Evolutionary conservation across 2,329 filamentous ascomycete species (phyloP).

Genomic region (Microascus cirrosus): DNA sequence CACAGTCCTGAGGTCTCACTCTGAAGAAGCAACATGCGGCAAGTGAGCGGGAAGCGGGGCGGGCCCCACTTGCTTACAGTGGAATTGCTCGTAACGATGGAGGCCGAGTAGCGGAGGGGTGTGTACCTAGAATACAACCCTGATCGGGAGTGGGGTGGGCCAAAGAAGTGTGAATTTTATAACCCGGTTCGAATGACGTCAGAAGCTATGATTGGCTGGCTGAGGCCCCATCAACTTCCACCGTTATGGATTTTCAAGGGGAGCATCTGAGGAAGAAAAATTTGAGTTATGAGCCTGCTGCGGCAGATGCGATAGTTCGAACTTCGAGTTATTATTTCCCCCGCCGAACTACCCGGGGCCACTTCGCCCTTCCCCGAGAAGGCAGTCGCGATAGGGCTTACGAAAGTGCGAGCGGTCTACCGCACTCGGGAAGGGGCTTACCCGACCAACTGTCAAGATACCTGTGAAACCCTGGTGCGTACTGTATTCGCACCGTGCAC

Average conservation of each 20-base stretch:
- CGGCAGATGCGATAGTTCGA: not conserved
- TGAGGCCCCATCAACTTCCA: not conserved
- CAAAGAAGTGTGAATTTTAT: not conserved
- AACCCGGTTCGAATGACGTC: not conserved
- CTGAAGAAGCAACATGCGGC: not conserved
- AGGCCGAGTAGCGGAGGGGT: not conserved
- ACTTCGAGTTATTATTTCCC: too few relatives aligned
- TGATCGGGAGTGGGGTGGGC: not conserved
- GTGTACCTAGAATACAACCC: not conserved
- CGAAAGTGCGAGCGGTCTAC: not conserved
- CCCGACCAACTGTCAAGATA: not conserved
- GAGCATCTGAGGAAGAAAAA: not conserved
- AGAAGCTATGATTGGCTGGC: not conserved
- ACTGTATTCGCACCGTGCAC: not conserved
- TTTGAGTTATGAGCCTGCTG: not conserved
- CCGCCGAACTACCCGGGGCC: too few relatives aligned
- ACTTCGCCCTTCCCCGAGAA: not conserved
- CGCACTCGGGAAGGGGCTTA: not conserved
- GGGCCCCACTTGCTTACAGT: not conserved
- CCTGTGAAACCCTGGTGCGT: not conserved
- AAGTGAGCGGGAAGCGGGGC: not conserved
- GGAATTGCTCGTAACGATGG: not conserved
- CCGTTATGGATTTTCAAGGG: not conserved
- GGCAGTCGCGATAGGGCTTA: not conserved
- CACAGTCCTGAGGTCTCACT: not conserved